Evolutionary conservation across 176 grass and related monocot genomes (phyloP).

Genomic region (Elaeis guineensis): DNA sequence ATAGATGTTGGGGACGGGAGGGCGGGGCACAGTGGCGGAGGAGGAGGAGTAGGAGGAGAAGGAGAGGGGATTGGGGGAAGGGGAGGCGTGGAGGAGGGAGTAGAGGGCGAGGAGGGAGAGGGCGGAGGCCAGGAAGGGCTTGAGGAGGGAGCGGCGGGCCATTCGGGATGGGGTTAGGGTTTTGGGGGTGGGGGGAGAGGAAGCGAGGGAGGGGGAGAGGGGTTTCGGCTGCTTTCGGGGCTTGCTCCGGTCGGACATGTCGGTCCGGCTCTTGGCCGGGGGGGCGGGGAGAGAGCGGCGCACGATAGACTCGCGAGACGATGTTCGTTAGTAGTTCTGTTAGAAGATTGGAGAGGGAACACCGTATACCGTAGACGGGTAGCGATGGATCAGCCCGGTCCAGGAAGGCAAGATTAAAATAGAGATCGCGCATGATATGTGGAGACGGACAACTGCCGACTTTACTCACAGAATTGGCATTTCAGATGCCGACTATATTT

Average conservation of each 20-base stretch:
- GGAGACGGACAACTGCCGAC: too few species aligned
- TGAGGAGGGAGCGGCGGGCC: constrained; percentile 15
- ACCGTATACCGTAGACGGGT: too few species aligned
- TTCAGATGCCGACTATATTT: too few species aligned
- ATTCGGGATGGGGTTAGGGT: constrained; percentile 1
- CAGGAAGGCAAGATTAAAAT: too few species aligned
- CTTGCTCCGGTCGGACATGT: constrained; percentile 26
- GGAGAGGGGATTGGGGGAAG: constrained; percentile 9
- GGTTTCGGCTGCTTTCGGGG: constrained; percentile 21
- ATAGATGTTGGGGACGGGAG: constrained; percentile 54
- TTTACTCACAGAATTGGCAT: too few species aligned
- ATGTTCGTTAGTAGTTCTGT: too few species aligned
- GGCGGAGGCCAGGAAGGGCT: constrained; percentile 7
- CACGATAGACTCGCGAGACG: too few species aligned
- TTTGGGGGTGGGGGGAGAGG: constrained; percentile 25
- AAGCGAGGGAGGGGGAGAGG: constrained; percentile 12
- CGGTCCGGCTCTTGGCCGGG: not conserved
- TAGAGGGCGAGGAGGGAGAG: constrained; percentile 36
- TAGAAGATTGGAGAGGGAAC: too few species aligned
- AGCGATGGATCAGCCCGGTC: too few species aligned
- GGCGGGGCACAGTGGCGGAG: not conserved
- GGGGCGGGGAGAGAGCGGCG: too few species aligned
- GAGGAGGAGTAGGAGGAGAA: constrained; percentile 5
- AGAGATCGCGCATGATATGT: too few species aligned
- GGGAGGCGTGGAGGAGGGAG: constrained; percentile 16